Base-by-base conservation (phyloP, 1,284 basidiomycete genomes). In the Heterobasidion parviporum region DNA sequence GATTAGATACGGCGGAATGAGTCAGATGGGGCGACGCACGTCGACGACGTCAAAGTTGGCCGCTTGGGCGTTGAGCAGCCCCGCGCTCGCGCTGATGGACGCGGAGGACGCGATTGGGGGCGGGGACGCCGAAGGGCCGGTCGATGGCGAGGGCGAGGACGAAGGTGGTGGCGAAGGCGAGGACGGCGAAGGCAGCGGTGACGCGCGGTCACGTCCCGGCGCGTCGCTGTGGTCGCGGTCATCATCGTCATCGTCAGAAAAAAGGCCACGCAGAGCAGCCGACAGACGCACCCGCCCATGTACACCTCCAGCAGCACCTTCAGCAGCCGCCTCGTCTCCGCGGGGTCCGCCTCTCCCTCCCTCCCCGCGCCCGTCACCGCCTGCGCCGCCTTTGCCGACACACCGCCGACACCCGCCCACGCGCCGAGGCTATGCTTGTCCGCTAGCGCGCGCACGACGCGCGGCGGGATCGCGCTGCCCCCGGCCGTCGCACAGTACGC, bases 281-380 rank as follows among this genome's bases (percentile, higher is more conserved):
- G 35, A 57, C 34, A 44, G 32, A 75, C 82, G 87, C 85, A 81
- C 15, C 54, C 82, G 53, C 85, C 81, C 84, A 93, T 86, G 67
- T 93, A 93, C 8, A 94, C 87, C 65, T 89, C 82, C 56, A 95
- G 67, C 34, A 95, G 68, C 43, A 85, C 78, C 69, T 79, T 82
- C 61, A 93, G 69, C 60, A 94, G 69, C 18, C 76, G 74, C 63
- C 76, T 77, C 68, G 81, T 83, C 56, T 77, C 68, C 15, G 72
- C 74, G n/a, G 81, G 78, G 52, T 83, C 78, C 32, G 14, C 41
- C 56, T 64, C 63, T 4, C 41, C 41, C 7, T 50, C 34, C 16
- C 50, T 38, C n/a, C 8, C n/a, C 7, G 79, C 76, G 1, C 74
- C 76, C 50, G 70, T 75, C 61, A 61, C 57, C 46, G 59, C 56